Base-by-base conservation (phyloP, 345 rosid species). In the Draba incana region DNA sequence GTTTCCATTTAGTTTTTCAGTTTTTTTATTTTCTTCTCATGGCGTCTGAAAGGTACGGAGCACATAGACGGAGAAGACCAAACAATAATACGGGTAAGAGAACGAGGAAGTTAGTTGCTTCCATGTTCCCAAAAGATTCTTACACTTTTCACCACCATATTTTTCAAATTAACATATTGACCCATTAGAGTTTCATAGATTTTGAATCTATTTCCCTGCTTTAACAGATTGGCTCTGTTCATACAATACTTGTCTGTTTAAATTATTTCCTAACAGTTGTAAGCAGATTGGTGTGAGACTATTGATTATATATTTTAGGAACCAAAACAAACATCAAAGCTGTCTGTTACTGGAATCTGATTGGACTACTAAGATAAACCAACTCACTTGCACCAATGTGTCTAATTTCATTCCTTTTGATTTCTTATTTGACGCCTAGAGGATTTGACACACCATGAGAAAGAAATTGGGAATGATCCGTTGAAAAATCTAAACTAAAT, bases 401-500 rank as follows among this genome's bases (percentile, higher is more conserved):
- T 28, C 42, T 41, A 42, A 41, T 46, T 35, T 38, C 14, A 68
- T 33, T 45, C 33, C 53, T 66, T 33, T 47, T 64, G 8, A 3
- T 23, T 12, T 70, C 15, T 27, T 16, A 11, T 38, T 20, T 20
- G 20, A 20, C 20, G 20, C 65, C n/a, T 23, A n/a, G 56, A 28
- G 48, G 25, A 15, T 28, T 53, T 5, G 10, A 45, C 56, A 9
- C 69, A 52, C 7, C 1, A 28, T 30, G 60, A 43, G 12, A 65
- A 66, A 5, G 38, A 27, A 57, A 7, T 3, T 41, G 27, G 28
- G 15, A 11, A 37, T 27, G 15, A 51, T 49, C 52, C 49, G 31
- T 1, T 7, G 8, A 53, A 50, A 64, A 70, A 44, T 14, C 64
- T 58, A 41, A 55, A 60, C 48, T 7, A 31, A 70, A 58, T 66